phyloP scores from a whole-genome alignment of 1,139 yeast species.

The Suzukiozyma palmioleophila region DNA sequence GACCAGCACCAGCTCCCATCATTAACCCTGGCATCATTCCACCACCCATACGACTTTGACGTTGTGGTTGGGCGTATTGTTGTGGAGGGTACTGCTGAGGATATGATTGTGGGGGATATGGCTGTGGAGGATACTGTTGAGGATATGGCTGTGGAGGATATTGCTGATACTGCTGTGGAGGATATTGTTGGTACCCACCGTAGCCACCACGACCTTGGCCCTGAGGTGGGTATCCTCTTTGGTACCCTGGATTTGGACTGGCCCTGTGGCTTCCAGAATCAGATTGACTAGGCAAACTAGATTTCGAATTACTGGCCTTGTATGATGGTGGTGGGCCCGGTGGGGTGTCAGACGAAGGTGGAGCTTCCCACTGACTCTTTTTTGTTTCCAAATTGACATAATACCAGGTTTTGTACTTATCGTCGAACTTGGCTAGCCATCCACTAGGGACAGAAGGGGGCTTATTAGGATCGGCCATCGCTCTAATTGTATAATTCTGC shows the following conservation, averaged over 20 bases:
- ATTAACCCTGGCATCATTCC: conserved; percentile 39
- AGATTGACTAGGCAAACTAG: conserved; percentile 8
- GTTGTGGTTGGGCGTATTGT: conserved; percentile 10
- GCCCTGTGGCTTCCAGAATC: conserved; percentile 2
- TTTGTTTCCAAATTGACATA: conserved; percentile 72
- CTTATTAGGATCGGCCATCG: conserved; percentile 20
- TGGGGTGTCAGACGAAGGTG: conserved; percentile 48
- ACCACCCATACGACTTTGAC: conserved; percentile 14
- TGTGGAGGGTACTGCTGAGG: conserved; percentile 13
- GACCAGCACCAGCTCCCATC: conserved; percentile 78
- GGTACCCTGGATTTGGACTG: not conserved
- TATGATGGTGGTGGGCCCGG: conserved; percentile 31
- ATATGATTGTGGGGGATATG: conserved; percentile 7
- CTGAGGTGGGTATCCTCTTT: conserved; percentile 8
- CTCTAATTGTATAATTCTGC: not conserved
- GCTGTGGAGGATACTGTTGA: conserved; percentile 6
- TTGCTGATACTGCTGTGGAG: conserved; percentile 8
- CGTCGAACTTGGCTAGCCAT: conserved; percentile 86
- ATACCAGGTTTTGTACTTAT: conserved; percentile 70
- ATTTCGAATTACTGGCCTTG: no score
- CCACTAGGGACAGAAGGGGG: conserved; percentile 67
- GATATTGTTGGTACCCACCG: conserved; percentile 2
- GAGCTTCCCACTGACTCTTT: conserved; percentile 89
- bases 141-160: conserved; percentile 9
- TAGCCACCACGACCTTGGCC: conserved; percentile 12